Evolutionary conservation across 2,329 filamentous ascomycete species (phyloP).

Genomic region (Plectosphaerella sp.): DNA sequence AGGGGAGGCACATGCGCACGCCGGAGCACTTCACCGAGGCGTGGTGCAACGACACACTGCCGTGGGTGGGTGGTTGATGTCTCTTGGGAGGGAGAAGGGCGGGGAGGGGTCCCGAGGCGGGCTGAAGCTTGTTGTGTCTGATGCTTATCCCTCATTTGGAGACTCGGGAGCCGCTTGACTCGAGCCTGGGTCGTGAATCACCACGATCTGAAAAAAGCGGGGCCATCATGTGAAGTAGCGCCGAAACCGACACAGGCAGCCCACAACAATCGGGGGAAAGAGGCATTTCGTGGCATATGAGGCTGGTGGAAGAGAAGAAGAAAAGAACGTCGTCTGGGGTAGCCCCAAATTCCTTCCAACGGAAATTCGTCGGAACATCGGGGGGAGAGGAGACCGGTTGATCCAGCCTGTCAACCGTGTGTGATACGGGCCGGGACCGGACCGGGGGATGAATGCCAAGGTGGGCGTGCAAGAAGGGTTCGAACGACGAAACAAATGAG

Average conservation of each 20-base stretch:
- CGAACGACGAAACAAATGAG: not conserved
- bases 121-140: too few species aligned
- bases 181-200: not conserved
- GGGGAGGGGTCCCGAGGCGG: not conserved
- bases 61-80: not conserved
- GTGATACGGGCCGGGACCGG: not conserved
- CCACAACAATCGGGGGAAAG: not conserved
- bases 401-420: not conserved
- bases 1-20: not conserved
- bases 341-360: not conserved
- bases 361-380: too few species aligned
- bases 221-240: not conserved
- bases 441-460: not conserved
- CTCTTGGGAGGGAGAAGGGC: not conserved
- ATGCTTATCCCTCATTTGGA: not conserved
- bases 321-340: not conserved
- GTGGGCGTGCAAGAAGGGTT: not conserved
- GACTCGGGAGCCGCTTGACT: not conserved
- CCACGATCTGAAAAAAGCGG: not conserved
- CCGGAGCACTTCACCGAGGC: not conserved
- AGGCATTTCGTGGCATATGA: not conserved
- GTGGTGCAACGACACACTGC: not conserved
- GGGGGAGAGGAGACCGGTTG: not conserved
- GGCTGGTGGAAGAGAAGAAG: conserved; percentile 2
- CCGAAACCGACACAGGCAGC: not conserved